Evolutionary conservation across 2,329 filamentous ascomycete genomes (phyloP).

Genomic region (Arachnomyces sp.): DNA sequence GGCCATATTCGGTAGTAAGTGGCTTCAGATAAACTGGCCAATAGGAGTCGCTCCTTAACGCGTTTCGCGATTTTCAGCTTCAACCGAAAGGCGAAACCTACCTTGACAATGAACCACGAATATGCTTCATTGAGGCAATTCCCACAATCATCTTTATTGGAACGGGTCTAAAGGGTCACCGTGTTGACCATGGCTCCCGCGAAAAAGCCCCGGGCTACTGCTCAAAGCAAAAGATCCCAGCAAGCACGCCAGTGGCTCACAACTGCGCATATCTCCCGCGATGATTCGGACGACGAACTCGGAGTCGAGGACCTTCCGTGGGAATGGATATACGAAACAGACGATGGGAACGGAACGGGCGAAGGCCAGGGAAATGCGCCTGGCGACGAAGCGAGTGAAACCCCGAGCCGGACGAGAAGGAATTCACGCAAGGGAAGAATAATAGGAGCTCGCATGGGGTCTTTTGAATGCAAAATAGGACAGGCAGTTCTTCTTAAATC

Average conservation of each 20-base stretch:
- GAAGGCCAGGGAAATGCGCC: constrained; percentile 6
- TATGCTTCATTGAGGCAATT: too few relatives aligned
- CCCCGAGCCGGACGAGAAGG: constrained; percentile 20
- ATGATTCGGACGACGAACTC: constrained; percentile 85
- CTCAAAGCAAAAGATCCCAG: constrained; percentile 10
- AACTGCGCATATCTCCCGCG: constrained; percentile 56
- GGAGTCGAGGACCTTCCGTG: constrained; percentile 63
- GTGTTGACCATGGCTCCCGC: constrained; percentile 19
- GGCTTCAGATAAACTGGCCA: too few relatives aligned
- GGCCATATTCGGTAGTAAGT: too few relatives aligned
- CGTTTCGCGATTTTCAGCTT: too few relatives aligned
- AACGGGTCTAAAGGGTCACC: too few relatives aligned
- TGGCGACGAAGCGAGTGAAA: constrained; percentile 14
- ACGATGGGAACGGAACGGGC: constrained; percentile 17
- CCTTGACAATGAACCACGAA: too few relatives aligned
- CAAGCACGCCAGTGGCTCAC: constrained; percentile 43
- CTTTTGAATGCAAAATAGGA: constrained; percentile 70
- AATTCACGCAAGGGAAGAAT: constrained; percentile 42
- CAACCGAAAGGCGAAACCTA: too few relatives aligned
- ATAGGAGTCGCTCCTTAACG: too few relatives aligned
- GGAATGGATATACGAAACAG: constrained; percentile 64
- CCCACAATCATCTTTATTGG: too few relatives aligned
- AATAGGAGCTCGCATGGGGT: constrained; percentile 72
- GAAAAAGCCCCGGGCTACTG: constrained; percentile 5
- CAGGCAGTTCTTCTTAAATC: constrained; percentile 83